phyloP scores from a whole-genome alignment of 2,329 filamentous ascomycete genomes.

The Calonectria pteridis region DNA sequence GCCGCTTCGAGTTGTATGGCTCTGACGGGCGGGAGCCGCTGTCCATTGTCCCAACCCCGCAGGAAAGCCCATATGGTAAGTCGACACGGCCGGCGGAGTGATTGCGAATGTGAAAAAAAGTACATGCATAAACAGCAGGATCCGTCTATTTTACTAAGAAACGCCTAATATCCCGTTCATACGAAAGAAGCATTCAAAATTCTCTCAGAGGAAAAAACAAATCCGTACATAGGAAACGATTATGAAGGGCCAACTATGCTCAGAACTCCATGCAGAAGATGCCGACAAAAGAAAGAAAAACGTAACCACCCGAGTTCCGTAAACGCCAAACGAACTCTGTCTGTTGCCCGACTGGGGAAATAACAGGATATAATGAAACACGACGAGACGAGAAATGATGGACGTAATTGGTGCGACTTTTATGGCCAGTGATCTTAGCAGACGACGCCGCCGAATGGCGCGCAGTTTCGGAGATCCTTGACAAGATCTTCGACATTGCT shows the following conservation, averaged over 20 bases:
- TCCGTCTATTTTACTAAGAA: constrained; percentile 41
- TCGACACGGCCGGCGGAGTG: constrained; percentile 16
- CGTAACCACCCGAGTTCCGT: constrained; percentile 27
- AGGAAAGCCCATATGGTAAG: constrained; percentile 33
- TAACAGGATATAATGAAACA: background rate
- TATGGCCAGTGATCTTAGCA: constrained; percentile 48
- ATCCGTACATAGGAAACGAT: constrained; percentile 38
- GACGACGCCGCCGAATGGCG: constrained; percentile 76
- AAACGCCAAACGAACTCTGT: constrained; percentile 30
- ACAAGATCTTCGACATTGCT: constrained; percentile 88
- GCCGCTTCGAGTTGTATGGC: constrained; percentile 61
- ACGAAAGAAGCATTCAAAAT: constrained; percentile 42
- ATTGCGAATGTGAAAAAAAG: constrained; percentile 8
- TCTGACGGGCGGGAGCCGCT: constrained; percentile 43
- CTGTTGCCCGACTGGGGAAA: constrained; percentile 9
- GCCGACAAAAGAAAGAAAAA: constrained; percentile 8
- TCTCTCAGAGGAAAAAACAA: constrained; percentile 26
- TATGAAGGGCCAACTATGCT: constrained; percentile 34
- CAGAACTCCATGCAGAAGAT: constrained; percentile 42
- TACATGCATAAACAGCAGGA: constrained; percentile 21
- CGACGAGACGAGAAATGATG: background rate
- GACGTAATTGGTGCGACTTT: background rate
- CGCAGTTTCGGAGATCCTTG: constrained; percentile 83
- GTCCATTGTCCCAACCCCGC: constrained; percentile 43
- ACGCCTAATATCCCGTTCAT: constrained; percentile 46